Base-by-base conservation (phyloP, 768 basidiomycete species). In the Auricularia heimuer region DNA sequence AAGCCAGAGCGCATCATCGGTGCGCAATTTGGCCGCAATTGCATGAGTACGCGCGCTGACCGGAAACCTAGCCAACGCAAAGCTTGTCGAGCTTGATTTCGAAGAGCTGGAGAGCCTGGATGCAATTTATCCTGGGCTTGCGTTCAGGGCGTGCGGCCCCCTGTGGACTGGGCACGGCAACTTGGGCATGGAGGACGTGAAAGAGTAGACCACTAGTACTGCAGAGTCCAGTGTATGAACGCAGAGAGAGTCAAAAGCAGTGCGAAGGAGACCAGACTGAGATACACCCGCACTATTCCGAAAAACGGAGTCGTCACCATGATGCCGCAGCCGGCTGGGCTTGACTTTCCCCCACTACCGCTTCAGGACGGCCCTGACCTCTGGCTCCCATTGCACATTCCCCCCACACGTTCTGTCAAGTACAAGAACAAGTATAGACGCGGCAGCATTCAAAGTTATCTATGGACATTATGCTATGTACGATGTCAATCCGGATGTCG, bases 1-100 rank as follows among this genome's bases (percentile, higher is more conserved):
- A 91, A 85, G 4, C 78, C 82, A 64, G 74, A 79, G 63, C 85
- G 90, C 24, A 87, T 92, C 70, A 74, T 79, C 45, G 74, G 81
- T 2, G 89, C 88, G 72, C 71, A 85, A 47, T 33, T 6, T 54
- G 7, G 35, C 3, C 11, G 4, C 24, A 39, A 3, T 14, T 14
- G 44, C 39, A 18, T 60, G 54, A 34, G 24, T 62, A 1, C 63
- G 54, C 34, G 62, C 34, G 11, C 8, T 37, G 51, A 65, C 56
- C 68, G 58, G 4, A 36, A 10, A 21, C 54, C 62, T 63, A 85
- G 83, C 76, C 66, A 92, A 92, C 75, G 70, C 76, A 61, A 83
- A 78, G 63, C 71, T 91, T 67, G 72, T 90, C 66, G 82, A 88
- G 70, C 77, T 90, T 64, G 80, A 81, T 8, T 51, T 51, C 47